Evolutionary conservation across 2,329 filamentous ascomycete genomes (phyloP).

Genomic region (Meredithiella fracta): DNA sequence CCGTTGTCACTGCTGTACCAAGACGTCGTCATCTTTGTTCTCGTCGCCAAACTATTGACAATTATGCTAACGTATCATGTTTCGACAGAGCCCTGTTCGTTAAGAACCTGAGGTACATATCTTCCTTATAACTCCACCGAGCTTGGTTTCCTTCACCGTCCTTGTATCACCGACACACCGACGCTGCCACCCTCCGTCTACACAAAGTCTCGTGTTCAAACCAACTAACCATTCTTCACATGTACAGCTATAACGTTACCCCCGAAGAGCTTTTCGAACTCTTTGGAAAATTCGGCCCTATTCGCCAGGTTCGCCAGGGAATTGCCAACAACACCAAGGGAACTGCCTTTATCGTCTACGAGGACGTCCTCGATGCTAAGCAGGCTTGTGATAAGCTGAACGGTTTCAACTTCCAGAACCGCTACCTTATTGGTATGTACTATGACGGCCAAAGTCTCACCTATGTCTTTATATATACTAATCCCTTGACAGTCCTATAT

Average conservation of each 20-base stretch:
- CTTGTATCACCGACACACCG: background rate
- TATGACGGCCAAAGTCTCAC: background rate
- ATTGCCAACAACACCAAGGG: constrained; percentile 96
- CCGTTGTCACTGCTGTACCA: too few species aligned
- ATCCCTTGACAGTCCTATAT: constrained; percentile 34
- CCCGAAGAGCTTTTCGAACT: constrained; percentile 96
- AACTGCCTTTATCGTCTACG: constrained; percentile 97
- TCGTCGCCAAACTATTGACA: background rate
- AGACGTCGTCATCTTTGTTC: background rate
- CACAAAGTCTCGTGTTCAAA: too few species aligned
- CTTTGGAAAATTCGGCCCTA: constrained; percentile 92
- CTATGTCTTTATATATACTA: background rate
- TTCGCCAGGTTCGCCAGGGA: constrained; percentile 95
- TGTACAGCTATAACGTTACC: constrained; percentile 85
- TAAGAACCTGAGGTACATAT: constrained; percentile 85
- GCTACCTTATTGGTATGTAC: constrained; percentile 85
- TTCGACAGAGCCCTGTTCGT: constrained; percentile 89
- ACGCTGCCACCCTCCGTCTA: background rate
- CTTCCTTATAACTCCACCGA: background rate
- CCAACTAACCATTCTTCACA: background rate
- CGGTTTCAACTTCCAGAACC: constrained; percentile 99
- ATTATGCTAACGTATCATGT: constrained; percentile 13
- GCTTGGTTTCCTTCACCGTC: background rate
- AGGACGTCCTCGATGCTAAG: constrained; percentile 98
- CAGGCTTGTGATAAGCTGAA: constrained; percentile 98